A percentile compares a stretch with the other conserved stretches of the same genome.
phyloP scores from a whole-genome alignment of 495 filamentous ascomycete species.

The Podospora bellae-mahoneyi region DNA sequence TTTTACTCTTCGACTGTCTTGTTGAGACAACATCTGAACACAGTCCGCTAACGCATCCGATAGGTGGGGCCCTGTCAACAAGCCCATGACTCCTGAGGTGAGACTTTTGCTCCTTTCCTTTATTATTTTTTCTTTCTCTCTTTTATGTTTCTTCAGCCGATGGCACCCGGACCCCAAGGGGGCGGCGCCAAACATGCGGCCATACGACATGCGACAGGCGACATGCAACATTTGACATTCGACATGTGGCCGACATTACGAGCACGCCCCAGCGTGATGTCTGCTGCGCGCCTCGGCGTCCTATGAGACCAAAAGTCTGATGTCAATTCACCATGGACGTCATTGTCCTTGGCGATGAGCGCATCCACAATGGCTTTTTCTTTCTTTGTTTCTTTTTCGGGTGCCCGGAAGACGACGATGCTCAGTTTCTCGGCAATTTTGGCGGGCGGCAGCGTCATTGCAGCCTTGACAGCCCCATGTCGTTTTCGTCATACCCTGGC shows the following conservation, averaged over 20 bases:
- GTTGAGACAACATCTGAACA: conserved; percentile 6
- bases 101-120: conserved; percentile 37
- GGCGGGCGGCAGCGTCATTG: conserved; percentile 24
- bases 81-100: conserved; percentile 97
- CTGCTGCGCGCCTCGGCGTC: conserved; percentile 1
- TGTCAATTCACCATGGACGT: conserved; percentile 19
- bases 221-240: conserved; percentile 3
- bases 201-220: neutral
- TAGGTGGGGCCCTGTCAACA: conserved; percentile 81
- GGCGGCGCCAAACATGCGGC: neutral
- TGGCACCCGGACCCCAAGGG: conserved; percentile 3
- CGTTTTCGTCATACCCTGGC: conserved; percentile 30
- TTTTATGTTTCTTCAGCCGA: conserved; percentile 1
- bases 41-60: conserved; percentile 11
- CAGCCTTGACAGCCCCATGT: conserved; percentile 18
- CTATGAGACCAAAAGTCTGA: neutral
- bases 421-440: conserved; percentile 7
- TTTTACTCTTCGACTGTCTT: conserved; percentile 27
- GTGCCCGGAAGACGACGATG: conserved; percentile 13
- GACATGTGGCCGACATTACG: conserved; percentile 17
- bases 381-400: neutral
- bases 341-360: conserved; percentile 24
- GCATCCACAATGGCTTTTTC: neutral
- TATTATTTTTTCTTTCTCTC: conserved; percentile 8
- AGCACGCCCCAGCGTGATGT: conserved; percentile 9